Evolutionary conservation across 1,139 yeast species (phyloP).

Genomic region (Yamadazyma atlantica): DNA sequence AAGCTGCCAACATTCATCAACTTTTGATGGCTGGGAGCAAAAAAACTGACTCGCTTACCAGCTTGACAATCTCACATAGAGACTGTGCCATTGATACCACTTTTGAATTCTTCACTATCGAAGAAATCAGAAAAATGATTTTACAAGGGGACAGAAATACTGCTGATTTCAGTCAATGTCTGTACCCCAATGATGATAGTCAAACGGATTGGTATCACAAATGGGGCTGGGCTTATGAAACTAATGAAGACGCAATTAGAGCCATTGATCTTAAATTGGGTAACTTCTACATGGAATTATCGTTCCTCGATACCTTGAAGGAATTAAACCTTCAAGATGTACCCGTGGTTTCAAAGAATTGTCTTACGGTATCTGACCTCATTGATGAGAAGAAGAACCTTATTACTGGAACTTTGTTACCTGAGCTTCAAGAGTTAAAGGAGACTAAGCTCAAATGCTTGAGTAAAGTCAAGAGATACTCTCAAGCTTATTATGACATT

Average conservation of each 20-base stretch:
- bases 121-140: conserved; percentile 12
- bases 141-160: conserved; percentile 11
- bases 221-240: conserved; percentile 18
- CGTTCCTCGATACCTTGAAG: conserved; percentile 11
- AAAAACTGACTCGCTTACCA: neutral
- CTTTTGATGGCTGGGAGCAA: neutral
- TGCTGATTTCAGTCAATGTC: conserved; percentile 4
- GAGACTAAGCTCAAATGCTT: conserved; percentile 7
- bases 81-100: conserved; percentile 4
- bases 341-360: conserved; percentile 5
- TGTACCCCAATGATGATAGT: conserved; percentile 5
- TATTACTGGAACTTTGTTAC: conserved; percentile 10
- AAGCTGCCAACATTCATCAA: neutral
- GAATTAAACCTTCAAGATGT: conserved; percentile 6
- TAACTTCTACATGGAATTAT: conserved; percentile 14
- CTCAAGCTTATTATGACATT: conserved; percentile 11
- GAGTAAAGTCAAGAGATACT: conserved; percentile 8
- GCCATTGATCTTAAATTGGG: conserved; percentile 14
- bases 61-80: conserved; percentile 3
- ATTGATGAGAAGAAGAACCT: conserved; percentile 9
- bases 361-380: conserved; percentile 8
- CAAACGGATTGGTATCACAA: conserved; percentile 15
- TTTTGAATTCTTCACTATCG: conserved; percentile 12
- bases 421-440: conserved; percentile 6
- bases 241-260: conserved; percentile 12